Evolutionary conservation across 352 stramenopile species (phyloP), one percentile per base, ranked within the genome.

Genomic region (Thraustochytrium striatum): DNA sequence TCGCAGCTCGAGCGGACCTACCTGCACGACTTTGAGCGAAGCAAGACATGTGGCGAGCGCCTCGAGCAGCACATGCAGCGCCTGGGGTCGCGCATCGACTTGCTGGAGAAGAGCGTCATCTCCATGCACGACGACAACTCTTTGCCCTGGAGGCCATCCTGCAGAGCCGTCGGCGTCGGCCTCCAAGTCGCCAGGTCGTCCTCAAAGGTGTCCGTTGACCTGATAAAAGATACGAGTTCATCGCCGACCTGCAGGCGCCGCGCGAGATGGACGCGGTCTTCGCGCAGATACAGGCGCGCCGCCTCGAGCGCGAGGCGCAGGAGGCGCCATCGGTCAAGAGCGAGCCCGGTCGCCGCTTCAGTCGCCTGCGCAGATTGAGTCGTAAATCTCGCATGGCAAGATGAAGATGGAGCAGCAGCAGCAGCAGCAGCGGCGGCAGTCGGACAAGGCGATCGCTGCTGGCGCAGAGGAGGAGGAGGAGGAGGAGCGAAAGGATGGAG

Each of bases 231-330:
- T 55, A 25, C 47, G 47, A 55, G 47, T 55, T 55, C 25, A 25
- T 16, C 16, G 47, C 47, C 47, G 25, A 21, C 25, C 47, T 21
- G 25, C 47, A 21, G 47, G 25, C 16, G 47, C 47, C 47, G 47
- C 47, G 47, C 16, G 25, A 55, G 47, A 75, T 75, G 65, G 44
- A 75, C 65, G 65, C 11, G 8, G 65, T 75, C n/a, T 41, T 75
- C 28, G 41, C 39, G 44, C 65, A 75, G 52, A 75, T 75, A 25
- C 44, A 38, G 19, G 65, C 65, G 32, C 65, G 65, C 2, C 44
- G 65, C n/a, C n/a, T 11, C 8, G 65, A 61, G 21, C 43, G 58
- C 35, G 65, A 75, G 65, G 65, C 68, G 13, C 41, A 75, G 30
- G 65, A 75, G 35, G 59, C 30, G 50, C 59, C 59, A 70, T 70